Evolutionary conservation across 225 moss, liverwort and hornwort genomes (phyloP).

Genomic region (Neckera pumila): DNA sequence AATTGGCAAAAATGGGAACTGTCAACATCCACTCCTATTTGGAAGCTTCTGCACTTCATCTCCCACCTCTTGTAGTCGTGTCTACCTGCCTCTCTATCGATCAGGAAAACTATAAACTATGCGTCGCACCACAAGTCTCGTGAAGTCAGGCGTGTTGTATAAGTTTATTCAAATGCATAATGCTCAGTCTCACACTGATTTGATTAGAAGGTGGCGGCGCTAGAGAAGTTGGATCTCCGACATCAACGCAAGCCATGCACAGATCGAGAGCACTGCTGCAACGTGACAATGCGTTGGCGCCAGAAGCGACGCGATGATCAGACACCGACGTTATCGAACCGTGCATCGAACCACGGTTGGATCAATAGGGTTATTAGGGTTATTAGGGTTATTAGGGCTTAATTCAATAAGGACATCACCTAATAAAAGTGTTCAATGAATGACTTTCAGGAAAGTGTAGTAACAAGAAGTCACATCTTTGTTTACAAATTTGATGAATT

Average conservation of each 20-base stretch:
- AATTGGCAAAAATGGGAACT: not conserved
- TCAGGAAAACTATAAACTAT: not conserved
- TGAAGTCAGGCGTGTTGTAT: no score
- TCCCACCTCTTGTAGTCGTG: not conserved
- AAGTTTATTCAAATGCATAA: not conserved
- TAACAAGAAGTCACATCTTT: not conserved
- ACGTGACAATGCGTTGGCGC: not conserved
- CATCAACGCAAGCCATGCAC: not conserved
- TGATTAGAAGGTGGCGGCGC: not conserved
- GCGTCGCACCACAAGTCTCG: no score
- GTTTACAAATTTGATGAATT: not conserved
- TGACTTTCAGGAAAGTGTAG: not conserved
- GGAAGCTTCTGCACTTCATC: not conserved
- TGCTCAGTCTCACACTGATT: not conserved
- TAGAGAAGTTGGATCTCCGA: not conserved
- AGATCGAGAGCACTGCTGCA: not conserved
- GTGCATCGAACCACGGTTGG: not conserved
- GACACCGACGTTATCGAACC: no score
- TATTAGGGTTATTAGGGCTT: not conserved
- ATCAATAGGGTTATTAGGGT: not conserved
- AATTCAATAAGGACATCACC: not conserved
- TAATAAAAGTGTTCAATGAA: not conserved
- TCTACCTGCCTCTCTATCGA: not conserved
- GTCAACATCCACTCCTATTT: not conserved
- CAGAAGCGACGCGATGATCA: not conserved